phyloP scores from a whole-genome alignment of 352 stramenopile genomes.

The Phytophthora ohioensis region DNA sequence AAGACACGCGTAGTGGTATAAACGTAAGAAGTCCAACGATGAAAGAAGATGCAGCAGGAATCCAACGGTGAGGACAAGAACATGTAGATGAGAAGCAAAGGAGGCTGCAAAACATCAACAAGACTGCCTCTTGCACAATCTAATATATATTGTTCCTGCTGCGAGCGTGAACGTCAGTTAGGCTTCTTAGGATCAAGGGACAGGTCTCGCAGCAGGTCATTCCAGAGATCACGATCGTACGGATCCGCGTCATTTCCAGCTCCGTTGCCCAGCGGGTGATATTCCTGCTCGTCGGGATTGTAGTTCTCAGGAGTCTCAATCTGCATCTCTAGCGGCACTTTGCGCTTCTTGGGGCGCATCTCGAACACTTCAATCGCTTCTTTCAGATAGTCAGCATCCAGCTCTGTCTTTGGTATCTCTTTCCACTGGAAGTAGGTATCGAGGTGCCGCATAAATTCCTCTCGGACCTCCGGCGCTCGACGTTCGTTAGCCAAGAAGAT shows the following conservation, averaged over 20 bases:
- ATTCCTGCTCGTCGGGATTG: conserved; percentile 41
- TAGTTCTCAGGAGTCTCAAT: conserved; percentile 47
- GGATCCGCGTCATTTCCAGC: conserved; percentile 46
- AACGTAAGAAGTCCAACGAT: not conserved
- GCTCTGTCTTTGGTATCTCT: conserved; percentile 60
- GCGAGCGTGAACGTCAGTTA: conserved; percentile 12
- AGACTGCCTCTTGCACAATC: conserved; percentile 6
- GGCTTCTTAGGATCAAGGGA: conserved; percentile 34
- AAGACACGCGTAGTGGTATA: not conserved
- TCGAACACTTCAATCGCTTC: conserved; percentile 85
- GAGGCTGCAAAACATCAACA: conserved; percentile 20
- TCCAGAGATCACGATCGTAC: conserved; percentile 76
- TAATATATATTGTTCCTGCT: conserved; percentile 10
- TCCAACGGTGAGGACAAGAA: conserved; percentile 2
- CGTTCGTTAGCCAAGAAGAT: conserved; percentile 84
- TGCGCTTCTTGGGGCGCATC: conserved; percentile 79
- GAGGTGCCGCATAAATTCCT: conserved; percentile 74
- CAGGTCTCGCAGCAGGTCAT: conserved; percentile 61
- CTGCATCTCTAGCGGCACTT: conserved; percentile 73
- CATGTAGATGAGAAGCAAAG: not conserved
- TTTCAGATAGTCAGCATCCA: conserved; percentile 76
- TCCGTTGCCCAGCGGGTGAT: conserved; percentile 55
- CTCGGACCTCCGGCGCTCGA: conserved; percentile 63
- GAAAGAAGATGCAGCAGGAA: not conserved
- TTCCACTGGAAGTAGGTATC: conserved; percentile 83